These are phyloP conservation scores for Stygiomarasmius scandens DNA, from an alignment of 1,284 basidiomycete genomes.

Conservation along the genomic window DNA sequence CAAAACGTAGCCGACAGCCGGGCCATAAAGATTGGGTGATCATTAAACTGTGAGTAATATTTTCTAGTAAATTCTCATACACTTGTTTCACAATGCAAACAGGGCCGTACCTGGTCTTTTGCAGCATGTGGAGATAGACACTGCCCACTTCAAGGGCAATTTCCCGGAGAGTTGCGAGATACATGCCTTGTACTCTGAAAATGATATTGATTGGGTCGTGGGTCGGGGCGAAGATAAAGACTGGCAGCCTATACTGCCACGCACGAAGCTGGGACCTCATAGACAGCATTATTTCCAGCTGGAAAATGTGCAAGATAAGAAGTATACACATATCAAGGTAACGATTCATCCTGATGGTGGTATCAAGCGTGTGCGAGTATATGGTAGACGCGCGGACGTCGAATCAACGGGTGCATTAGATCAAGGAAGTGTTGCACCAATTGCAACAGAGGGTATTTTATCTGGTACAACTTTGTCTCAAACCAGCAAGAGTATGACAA, in stretches of 20 bases:
- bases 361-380: constrained; percentile 87
- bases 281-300: constrained; percentile 88
- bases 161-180: constrained; percentile 91
- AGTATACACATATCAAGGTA: constrained; percentile 85
- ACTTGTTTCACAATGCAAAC: constrained; percentile 5
- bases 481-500: constrained; percentile 22
- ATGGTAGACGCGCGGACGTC: constrained; percentile 61
- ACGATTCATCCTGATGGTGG: constrained; percentile 96
- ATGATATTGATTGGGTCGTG: constrained; percentile 45
- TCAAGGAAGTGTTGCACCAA: constrained; percentile 13
- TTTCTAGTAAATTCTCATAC: constrained; percentile 5
- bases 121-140: constrained; percentile 87
- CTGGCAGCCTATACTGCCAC: constrained; percentile 80
- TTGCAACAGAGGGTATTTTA: constrained; percentile 5
- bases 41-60: constrained; percentile 74
- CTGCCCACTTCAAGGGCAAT: constrained; percentile 95
- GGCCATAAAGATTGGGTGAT: constrained; percentile 92
- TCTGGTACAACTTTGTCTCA: constrained; percentile 6
- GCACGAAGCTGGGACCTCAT: constrained; percentile 87
- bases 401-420: constrained; percentile 3
- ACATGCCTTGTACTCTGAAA: constrained; percentile 60
- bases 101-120: constrained; percentile 75
- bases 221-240: constrained; percentile 44
- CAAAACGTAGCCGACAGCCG: constrained; percentile 80
- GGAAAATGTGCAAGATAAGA: constrained; percentile 56